These are phyloP conservation scores for Tetratostichococcus sp. DNA, from an alignment of 139 green algal species.

Conservation along the genomic window DNA sequence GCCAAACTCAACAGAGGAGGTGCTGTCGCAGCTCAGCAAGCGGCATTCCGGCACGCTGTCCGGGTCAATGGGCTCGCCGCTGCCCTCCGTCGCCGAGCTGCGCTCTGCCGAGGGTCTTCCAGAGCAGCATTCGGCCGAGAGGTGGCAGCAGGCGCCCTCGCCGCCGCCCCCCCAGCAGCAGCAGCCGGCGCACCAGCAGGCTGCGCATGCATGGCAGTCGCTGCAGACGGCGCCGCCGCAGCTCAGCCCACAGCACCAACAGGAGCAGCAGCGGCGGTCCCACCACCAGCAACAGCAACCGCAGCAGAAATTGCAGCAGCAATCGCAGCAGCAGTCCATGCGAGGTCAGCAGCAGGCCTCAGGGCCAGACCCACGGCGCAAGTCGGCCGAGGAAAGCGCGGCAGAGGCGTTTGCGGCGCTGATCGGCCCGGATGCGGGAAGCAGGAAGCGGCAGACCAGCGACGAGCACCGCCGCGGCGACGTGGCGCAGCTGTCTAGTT, in stretches of 20 bases:
- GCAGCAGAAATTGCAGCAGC: not conserved
- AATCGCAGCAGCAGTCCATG: no score
- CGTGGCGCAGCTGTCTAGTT: not conserved
- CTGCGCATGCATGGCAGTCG: no score
- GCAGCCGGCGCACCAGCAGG: no score
- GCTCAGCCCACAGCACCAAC: not conserved
- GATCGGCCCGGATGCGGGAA: no score
- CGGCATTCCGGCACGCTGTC: not conserved
- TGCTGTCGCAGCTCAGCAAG: not conserved
- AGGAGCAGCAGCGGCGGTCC: not conserved
- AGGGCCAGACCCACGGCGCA: no score
- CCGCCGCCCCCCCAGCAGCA: no score
- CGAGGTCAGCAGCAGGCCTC: no score
- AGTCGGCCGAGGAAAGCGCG: not conserved
- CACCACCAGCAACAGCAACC: no score
- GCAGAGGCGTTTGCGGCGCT: not conserved
- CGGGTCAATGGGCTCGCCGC: not conserved
- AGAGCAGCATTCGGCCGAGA: not conserved
- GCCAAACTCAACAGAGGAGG: not conserved
- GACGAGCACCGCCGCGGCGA: not conserved
- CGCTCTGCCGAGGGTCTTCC: no score
- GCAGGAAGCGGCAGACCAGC: not conserved
- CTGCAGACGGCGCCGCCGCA: not conserved
- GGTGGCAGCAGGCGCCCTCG: no score
- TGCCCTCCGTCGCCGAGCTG: not conserved